Base-by-base conservation (phyloP, 345 rosid genomes). In the Microcos paniculata region DNA sequence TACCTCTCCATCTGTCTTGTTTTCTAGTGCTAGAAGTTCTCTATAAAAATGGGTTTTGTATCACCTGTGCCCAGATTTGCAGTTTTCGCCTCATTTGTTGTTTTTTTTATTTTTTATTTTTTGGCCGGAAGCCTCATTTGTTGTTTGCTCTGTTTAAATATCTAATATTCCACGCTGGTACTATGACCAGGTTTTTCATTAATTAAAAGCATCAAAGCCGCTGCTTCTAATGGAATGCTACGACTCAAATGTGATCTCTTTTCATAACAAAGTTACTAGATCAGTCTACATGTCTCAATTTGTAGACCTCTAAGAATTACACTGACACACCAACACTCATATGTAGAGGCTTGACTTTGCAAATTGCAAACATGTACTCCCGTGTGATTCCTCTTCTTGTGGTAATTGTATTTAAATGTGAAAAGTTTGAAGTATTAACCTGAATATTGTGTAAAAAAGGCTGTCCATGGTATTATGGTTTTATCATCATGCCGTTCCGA, bases 61-160 rank as follows among this genome's bases (percentile, higher is more conserved):
- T 14, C 65, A 59, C 45, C 28, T 68, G 51, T 68, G 71, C 48
- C 73, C 16, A 42, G 78, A 19, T 4, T 46, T 55, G 52, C 65
- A 45, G 53, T 49, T 72, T 57, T 46, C 45, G 59, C 48, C 30
- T 46, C 33, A 35, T 24, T 24, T 15, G 8, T 73, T 19, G n/a
- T n/a, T n/a, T n/a, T n/a, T n/a, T n/a, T n/a, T n/a, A n/a, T n/a
- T n/a, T n/a, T n/a, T n/a, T n/a, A n/a, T n/a, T n/a, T n/a, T n/a
- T n/a, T n/a, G n/a, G n/a, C n/a, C n/a, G n/a, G n/a, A n/a, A n/a
- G 59, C 48, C 30, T 46, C 33, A 35, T 24, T 24, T 23, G n/a
- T 48, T 66, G 5, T 57, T 57, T 57, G 18, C 26, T 52, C 28
- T 57, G 12, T 59, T 58, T 40, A 62, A 58, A 38, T 67, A 67